Evolutionary conservation across 345 rosid species (phyloP).

Genomic region (Hibiscus syriacus): DNA sequence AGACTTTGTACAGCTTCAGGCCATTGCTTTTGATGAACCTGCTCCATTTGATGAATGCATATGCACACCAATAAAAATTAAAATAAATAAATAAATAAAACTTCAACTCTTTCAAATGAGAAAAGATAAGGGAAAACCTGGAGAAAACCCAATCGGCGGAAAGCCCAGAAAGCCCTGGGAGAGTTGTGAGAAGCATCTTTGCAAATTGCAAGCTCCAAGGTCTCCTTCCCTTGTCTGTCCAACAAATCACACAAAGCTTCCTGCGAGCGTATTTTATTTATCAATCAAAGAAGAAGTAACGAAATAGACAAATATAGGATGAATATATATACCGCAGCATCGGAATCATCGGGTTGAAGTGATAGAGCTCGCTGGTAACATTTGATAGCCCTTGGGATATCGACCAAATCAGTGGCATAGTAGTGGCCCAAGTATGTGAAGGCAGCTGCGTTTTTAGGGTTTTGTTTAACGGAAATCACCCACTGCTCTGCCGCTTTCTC

Average conservation of each 20-base stretch:
- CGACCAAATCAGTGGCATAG: slow-evolving; percentile 38
- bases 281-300: neutral
- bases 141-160: slow-evolving; percentile 68
- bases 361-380: slow-evolving; percentile 82
- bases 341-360: slow-evolving; percentile 59
- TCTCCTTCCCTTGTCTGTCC: slow-evolving; percentile 61
- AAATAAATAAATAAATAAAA: neutral
- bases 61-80: neutral
- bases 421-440: slow-evolving; percentile 77
- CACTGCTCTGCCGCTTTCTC: slow-evolving; percentile 78
- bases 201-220: slow-evolving; percentile 62
- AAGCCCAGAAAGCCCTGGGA: slow-evolving; percentile 96
- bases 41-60: neutral
- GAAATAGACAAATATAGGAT: neutral
- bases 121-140: slow-evolving; percentile 33
- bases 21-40: slow-evolving; percentile 67
- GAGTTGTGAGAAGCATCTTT: slow-evolving; percentile 73
- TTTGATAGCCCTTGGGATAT: slow-evolving; percentile 68
- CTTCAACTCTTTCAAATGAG: neutral
- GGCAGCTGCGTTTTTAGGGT: slow-evolving; percentile 57
- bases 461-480: slow-evolving; percentile 54
- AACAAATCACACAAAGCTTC: slow-evolving; percentile 78
- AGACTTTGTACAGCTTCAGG: slow-evolving; percentile 87
- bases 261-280: slow-evolving; percentile 13
- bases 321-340: slow-evolving; percentile 39